Conservation (phyloP, 2,329 filamentous ascomycete species). For the Monilinia aucupariae region DNA sequence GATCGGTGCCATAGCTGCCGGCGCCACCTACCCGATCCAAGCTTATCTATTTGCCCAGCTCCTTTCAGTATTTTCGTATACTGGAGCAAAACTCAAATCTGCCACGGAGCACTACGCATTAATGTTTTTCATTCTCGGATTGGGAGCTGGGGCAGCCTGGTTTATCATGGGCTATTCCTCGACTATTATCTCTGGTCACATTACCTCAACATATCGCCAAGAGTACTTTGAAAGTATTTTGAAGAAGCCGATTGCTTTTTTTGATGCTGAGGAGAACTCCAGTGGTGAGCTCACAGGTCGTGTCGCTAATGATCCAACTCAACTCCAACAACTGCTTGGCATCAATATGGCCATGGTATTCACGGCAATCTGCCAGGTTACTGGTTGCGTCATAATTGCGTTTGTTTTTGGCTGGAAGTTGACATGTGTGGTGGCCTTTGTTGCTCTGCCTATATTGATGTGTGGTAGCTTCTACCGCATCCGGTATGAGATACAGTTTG, state of each 20-base stretch:
- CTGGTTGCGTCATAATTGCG: constrained; percentile 60
- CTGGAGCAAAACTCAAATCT: constrained; percentile 22
- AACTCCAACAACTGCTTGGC: constrained; percentile 46
- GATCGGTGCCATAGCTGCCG: constrained; percentile 36
- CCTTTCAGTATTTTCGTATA: constrained; percentile 31
- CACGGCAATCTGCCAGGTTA: constrained; percentile 59
- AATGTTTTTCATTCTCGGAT: constrained; percentile 46
- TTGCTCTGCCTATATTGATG: constrained; percentile 48
- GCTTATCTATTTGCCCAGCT: constrained; percentile 35
- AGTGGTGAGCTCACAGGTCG: constrained; percentile 44
- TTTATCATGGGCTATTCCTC: constrained; percentile 36
- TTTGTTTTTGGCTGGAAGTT: constrained; percentile 76
- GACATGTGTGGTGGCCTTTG: constrained; percentile 59
- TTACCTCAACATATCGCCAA: constrained; percentile 37
- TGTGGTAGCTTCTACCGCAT: constrained; percentile 43
- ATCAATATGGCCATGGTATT: constrained; percentile 49
- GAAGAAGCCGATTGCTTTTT: constrained; percentile 40
- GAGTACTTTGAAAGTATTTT: constrained; percentile 44
- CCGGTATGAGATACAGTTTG: constrained; percentile 51
- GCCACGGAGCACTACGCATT: constrained; percentile 43
- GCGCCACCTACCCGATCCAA: constrained; percentile 37
- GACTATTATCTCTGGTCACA: constrained; percentile 35
- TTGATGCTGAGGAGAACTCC: constrained; percentile 43
- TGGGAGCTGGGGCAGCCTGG: constrained; percentile 37
- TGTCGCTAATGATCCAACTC: constrained; percentile 45